Percentiles rank a stretch among this genome's conserved stretches.
Conservation (phyloP, 1,284 basidiomycete genomes). For the Agroathelia rolfsii region DNA sequence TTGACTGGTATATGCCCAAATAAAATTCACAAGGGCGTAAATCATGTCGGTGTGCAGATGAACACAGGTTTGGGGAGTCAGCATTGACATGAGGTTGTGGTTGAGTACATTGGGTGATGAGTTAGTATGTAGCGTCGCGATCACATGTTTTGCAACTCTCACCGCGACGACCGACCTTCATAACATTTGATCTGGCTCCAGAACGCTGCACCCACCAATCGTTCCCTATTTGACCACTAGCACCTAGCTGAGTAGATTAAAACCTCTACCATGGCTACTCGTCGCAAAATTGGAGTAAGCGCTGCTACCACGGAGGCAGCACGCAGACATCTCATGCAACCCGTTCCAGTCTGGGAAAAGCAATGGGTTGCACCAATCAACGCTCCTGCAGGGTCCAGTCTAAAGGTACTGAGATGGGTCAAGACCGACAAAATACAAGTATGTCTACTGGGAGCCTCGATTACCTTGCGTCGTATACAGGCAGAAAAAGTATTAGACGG, state of each 20-base stretch:
- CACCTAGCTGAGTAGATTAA: no score
- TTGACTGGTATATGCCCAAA: no score
- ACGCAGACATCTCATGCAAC: slow-evolving; percentile 70
- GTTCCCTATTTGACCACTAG: no score
- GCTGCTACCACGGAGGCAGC: slow-evolving; percentile 67
- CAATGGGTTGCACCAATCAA: slow-evolving; percentile 49
- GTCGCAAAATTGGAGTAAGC: slow-evolving; percentile 65
- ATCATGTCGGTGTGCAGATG: no score
- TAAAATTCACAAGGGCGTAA: no score
- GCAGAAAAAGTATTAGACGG: slow-evolving; percentile 8
- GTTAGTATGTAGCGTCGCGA: neutral
- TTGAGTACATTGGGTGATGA: no score
- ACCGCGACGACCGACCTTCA: no score
- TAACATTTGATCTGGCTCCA: no score
- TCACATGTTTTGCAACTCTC: neutral
- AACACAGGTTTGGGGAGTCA: no score
- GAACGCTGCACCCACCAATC: no score
- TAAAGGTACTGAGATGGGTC: slow-evolving; percentile 65
- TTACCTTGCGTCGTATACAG: slow-evolving; percentile 1
- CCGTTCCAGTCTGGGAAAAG: slow-evolving; percentile 72
- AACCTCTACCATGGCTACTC: slow-evolving; percentile 47
- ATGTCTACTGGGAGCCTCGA: slow-evolving; percentile 13
- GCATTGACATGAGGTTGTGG: no score
- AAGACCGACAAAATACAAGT: slow-evolving; percentile 68
- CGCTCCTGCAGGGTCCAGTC: slow-evolving; percentile 38